phyloP scores from a whole-genome alignment of 306 rosid genomes.

The Begonia peltatifolia region DNA sequence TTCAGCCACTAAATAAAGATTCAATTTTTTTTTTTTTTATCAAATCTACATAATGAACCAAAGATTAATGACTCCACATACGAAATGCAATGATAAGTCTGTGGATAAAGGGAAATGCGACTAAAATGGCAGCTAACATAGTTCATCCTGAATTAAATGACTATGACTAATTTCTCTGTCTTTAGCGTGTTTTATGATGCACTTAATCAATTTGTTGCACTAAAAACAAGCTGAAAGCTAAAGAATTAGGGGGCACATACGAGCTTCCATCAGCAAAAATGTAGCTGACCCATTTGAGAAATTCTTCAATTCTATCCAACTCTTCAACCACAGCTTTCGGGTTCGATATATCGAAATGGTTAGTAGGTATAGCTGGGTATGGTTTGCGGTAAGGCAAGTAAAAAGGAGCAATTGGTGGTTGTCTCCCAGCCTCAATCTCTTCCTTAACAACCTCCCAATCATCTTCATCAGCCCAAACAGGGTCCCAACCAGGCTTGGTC shows the following conservation, averaged over 20 bases:
- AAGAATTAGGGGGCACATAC: conserved; percentile 22
- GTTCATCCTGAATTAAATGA: too few species aligned
- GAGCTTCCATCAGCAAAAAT: conserved; percentile 74
- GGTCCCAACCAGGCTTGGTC: conserved; percentile 85
- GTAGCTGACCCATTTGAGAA: conserved; percentile 87
- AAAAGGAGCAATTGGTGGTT: conserved; percentile 65
- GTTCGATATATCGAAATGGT: conserved; percentile 28
- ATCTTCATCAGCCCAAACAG: conserved; percentile 39
- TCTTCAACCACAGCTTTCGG: conserved; percentile 60
- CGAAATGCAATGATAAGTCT: too few species aligned
- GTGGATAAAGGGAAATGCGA: too few species aligned
- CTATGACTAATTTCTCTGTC: too few species aligned
- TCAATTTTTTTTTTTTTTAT: too few species aligned
- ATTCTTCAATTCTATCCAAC: conserved; percentile 91
- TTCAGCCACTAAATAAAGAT: too few species aligned
- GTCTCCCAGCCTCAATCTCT: conserved; percentile 30
- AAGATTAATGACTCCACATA: too few species aligned
- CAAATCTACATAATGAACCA: too few species aligned
- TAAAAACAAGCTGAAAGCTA: not conserved
- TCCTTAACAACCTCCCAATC: conserved; percentile 40
- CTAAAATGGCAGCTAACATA: too few species aligned
- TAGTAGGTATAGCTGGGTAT: conserved; percentile 46
- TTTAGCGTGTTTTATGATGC: too few species aligned
- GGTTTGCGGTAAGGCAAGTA: conserved; percentile 58
- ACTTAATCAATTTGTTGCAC: too few species aligned